Base-by-base conservation (phyloP, 2,329 filamentous ascomycete species). In the Aspergillus unguis region DNA sequence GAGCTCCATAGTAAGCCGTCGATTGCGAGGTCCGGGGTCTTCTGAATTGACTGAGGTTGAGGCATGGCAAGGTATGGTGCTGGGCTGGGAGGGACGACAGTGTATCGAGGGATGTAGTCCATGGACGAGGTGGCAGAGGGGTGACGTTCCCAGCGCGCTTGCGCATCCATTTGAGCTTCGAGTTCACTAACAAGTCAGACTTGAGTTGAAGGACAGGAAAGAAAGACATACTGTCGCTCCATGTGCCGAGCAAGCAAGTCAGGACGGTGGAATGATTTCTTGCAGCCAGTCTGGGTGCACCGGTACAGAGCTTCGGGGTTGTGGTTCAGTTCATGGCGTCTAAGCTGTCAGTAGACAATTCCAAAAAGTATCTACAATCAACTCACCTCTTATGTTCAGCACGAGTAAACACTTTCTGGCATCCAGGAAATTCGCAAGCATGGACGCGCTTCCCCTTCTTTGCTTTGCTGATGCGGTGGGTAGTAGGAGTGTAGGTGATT, bases 401-500 rank as follows among this genome's bases (percentile, higher is more conserved):
- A 63, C 76, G 71, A 27, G 76, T 78, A 56, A 78, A 79, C 50
- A 78, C 71, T 75, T 79, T 79, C 55, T 67, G 68, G 59, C 76
- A 79, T 36, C 75, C 75, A 11, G 73, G 73, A 54, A 66, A 75
- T 52, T 76, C 69, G 59, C 76, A 79, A 6, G 70, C 70, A 58
- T 79, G 76, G 10, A 79, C 76, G 47, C 75, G 72, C 62, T 78
- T 78, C 29, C 76, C 76, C 62, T 79, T 79, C 66, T 77, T 79
- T 9, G 76, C 76, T 61, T 78, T 79, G 66, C 76, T 79, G 58
- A 78, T 71, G 46, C 76, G 73, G 58, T 72, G 72, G 33, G 76
- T 78, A 23, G 75, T 78, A 25, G 76, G 76, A 28, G 76, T 79
- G 53, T 76, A 78, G 50, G 72, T 73, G 44, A 76, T 63, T 23